Base-by-base conservation (phyloP, 129 eudicot genomes). In the Heracleum sosnowskyi region DNA sequence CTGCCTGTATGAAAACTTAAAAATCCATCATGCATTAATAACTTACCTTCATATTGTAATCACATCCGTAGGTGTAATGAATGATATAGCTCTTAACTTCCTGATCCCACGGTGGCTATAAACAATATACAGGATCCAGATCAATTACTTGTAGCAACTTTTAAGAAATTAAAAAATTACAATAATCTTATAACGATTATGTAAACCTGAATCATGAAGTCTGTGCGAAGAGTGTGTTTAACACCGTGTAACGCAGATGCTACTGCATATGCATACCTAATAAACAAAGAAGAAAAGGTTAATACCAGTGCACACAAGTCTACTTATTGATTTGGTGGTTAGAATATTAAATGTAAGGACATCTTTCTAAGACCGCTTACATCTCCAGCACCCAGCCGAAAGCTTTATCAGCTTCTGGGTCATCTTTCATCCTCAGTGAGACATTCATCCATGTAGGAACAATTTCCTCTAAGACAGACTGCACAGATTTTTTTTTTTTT, bases 361-460 rank as follows among this genome's bases (percentile, higher is more conserved):
- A 66, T 75, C 46, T 51, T 49, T 5, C 24, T 20, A 76, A 72
- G 16, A 37, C 35, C 57, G 60, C 91, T 69, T 81, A 90, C 94
- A 90, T 90, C 86, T 90, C 94, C 76, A 85, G 80, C 51, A 90
- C 91, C 94, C 94, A 90, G 77, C 91, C 91, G 74, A 90, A 87
- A 80, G 84, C 63, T 44, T 83, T 79, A 78, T 87, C 94, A 44
- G 94, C 78, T 82, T 90, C 94, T 29, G 85, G 85, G 71, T 90
- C 91, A 80, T 83, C 78, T 80, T 90, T 90, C 91, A 90, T 90
- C 64, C 78, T 83, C 79, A 90, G 39, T 11, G 94, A 90, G 73
- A 90, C 74, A 69, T 90, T 90, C 94, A 90, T 85, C 94, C 94
- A 90, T 35, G 94, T 89, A n/a, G 94, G 89, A 9, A 88, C 91